A percentile compares a stretch with the other conserved stretches of the same genome.
These are phyloP conservation scores for Xylaria sp. DNA, from an alignment of 2,329 filamentous ascomycete genomes.

Conservation along the genomic window DNA sequence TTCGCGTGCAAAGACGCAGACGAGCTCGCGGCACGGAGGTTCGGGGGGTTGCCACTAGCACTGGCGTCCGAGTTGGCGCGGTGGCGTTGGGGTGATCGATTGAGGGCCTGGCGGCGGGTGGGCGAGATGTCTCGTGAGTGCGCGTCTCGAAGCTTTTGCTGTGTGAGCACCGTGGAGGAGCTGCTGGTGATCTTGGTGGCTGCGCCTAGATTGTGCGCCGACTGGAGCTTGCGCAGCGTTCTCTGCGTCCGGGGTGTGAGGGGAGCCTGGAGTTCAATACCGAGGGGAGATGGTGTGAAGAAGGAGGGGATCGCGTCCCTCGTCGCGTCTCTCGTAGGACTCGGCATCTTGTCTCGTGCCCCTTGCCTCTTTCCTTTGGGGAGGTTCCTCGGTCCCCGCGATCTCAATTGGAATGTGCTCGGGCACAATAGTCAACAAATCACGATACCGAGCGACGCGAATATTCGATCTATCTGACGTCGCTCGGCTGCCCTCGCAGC, in stretches of 20 bases:
- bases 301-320: conserved; percentile 44
- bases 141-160: conserved; percentile 63
- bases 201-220: conserved; percentile 74
- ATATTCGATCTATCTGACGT: conserved; percentile 10
- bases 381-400: not conserved
- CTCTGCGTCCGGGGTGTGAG: conserved; percentile 74
- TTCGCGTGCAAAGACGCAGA: conserved; percentile 52
- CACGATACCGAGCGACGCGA: conserved; percentile 17
- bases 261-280: conserved; percentile 64
- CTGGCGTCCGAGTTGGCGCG: conserved; percentile 77
- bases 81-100: conserved; percentile 64
- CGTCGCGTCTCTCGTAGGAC: conserved; percentile 47
- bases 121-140: conserved; percentile 51
- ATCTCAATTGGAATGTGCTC: not conserved
- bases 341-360: conserved; percentile 44
- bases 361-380: not conserved
- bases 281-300: conserved; percentile 53
- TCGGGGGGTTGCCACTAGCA: conserved; percentile 54
- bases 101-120: conserved; percentile 51
- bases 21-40: conserved; percentile 52
- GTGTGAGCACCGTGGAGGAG: conserved; percentile 67
- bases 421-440: not conserved
- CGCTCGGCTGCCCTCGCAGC: conserved; percentile 14
- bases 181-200: conserved; percentile 60
- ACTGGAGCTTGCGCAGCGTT: conserved; percentile 78